Evolutionary conservation across 306 rosid genomes (phyloP).

Genomic region (Albizia julibrissin): DNA sequence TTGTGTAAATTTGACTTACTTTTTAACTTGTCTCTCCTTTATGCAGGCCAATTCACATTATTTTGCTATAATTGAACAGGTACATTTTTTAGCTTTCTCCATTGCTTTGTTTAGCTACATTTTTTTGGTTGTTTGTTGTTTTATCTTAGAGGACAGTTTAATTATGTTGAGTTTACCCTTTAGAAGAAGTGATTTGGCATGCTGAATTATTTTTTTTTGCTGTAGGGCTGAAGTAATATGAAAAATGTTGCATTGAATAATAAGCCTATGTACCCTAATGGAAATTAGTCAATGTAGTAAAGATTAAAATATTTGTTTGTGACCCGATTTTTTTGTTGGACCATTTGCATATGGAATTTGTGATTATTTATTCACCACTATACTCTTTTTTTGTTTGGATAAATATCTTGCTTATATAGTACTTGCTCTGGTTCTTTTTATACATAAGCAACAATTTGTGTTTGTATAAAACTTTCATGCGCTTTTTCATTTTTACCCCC

Average conservation of each 20-base stretch:
- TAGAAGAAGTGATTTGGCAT: not conserved
- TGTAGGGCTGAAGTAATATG: not conserved
- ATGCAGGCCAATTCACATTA: constrained; percentile 82
- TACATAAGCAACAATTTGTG: no score
- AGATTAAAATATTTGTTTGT: no score
- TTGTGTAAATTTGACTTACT: constrained; percentile 35
- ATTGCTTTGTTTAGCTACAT: not conserved
- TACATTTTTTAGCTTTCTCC: constrained; percentile 33
- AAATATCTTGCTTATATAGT: not conserved
- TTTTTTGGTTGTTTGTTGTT: not conserved
- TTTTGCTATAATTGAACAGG: constrained; percentile 78
- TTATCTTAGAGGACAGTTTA: not conserved
- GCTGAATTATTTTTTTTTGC: not conserved
- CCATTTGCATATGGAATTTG: no score
- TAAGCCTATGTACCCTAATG: not conserved
- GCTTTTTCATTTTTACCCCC: no score
- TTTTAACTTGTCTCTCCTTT: constrained; percentile 12
- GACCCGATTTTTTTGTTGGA: no score
- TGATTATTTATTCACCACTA: no score
- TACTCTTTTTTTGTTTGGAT: no score
- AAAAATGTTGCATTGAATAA: not conserved
- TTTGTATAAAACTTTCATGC: no score
- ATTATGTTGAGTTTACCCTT: not conserved
- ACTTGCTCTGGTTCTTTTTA: no score
- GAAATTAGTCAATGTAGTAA: no score